These are phyloP conservation scores for Spathaspora gorwiae DNA, from an alignment of 805 yeast genomes.

Conservation along the genomic window DNA sequence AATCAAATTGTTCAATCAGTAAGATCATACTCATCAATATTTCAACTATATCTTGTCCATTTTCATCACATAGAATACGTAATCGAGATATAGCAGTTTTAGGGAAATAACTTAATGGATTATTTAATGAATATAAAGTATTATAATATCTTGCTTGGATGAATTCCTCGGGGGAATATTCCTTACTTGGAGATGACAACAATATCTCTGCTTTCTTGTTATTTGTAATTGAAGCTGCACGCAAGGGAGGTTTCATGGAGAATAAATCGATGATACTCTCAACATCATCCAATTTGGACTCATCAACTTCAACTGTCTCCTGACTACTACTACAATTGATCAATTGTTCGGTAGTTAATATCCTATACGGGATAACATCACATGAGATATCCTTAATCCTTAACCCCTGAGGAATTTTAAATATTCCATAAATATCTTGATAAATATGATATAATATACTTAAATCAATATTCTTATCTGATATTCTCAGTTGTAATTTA, in stretches of 20 bases:
- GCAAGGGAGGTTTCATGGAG: conserved; percentile 3
- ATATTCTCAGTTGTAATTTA: neutral
- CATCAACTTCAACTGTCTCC: neutral
- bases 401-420: neutral
- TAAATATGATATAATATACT: neutral
- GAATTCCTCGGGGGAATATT: conserved; percentile 24
- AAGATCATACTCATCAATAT: conserved; percentile 27
- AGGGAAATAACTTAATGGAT: conserved; percentile 38
- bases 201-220: neutral
- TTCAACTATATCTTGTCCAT: conserved; percentile 13
- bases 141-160: conserved; percentile 30
- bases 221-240: neutral
- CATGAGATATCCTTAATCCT: neutral
- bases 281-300: neutral
- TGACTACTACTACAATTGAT: no score
- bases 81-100: conserved; percentile 50
- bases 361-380: no score
- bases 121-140: conserved; percentile 34
- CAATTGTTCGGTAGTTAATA: no score
- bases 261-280: neutral
- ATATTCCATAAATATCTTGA: neutral
- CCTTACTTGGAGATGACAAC: neutral
- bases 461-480: neutral
- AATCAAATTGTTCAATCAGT: conserved; percentile 36
- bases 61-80: conserved; percentile 35